phyloP scores from a whole-genome alignment of 192 early-diverging fungal genomes.

The Rhizophagus clarus region DNA sequence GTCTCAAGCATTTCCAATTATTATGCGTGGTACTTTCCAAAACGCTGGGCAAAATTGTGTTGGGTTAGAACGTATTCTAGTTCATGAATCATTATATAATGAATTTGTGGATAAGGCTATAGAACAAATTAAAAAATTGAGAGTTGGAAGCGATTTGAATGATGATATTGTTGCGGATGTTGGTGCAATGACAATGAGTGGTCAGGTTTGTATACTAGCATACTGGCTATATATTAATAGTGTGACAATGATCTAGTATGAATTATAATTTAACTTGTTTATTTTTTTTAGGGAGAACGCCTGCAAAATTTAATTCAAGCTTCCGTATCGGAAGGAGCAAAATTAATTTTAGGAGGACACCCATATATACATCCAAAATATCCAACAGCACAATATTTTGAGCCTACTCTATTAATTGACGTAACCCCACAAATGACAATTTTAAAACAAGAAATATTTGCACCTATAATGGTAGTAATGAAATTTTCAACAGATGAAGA shows the following conservation, averaged over 20 bases:
- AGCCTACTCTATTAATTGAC: constrained; percentile 78
- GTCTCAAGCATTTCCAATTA: constrained; percentile 63
- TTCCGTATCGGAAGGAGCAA: constrained; percentile 77
- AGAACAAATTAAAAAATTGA: constrained; percentile 58
- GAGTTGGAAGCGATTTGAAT: constrained; percentile 74
- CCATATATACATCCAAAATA: constrained; percentile 69
- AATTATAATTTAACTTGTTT: not conserved
- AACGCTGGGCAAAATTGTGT: constrained; percentile 91
- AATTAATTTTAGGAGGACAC: constrained; percentile 68
- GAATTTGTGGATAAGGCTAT: constrained; percentile 65
- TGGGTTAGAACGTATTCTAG: constrained; percentile 84
- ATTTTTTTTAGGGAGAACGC: constrained; percentile 41
- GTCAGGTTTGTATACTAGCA: constrained; percentile 43
- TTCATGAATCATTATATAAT: constrained; percentile 71
- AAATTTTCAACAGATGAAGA: constrained; percentile 69
- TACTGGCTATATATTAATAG: too few relatives aligned
- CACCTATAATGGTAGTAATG: constrained; percentile 81
- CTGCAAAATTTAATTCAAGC: constrained; percentile 72
- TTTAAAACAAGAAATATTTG: constrained; percentile 76
- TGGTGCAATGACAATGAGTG: constrained; percentile 84
- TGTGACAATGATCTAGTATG: too few relatives aligned
- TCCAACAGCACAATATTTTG: constrained; percentile 79
- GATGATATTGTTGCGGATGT: constrained; percentile 67
- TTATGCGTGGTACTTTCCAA: constrained; percentile 85
- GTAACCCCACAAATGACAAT: constrained; percentile 78